phyloP scores from a whole-genome alignment of 352 stramenopile species.

The Phytophthora chlamydospora region DNA sequence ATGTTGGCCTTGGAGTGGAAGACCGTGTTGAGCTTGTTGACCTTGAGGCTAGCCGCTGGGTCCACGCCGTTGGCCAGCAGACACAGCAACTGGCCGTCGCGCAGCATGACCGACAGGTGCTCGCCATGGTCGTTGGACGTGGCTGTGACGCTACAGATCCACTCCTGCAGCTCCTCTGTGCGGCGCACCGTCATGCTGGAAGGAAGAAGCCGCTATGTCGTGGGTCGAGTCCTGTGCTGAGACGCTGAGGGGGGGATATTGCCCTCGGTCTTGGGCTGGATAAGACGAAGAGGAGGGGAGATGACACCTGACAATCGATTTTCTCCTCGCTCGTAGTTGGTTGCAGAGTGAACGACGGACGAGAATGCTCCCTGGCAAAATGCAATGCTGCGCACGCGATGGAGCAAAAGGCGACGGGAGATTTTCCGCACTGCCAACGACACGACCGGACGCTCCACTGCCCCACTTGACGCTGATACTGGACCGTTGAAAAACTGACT shows the following conservation, averaged over 20 bases:
- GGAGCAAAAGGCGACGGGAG: slow-evolving; percentile 19
- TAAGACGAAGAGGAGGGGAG: slow-evolving; percentile 33
- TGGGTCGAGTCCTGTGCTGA: not conserved
- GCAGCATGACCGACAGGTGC: slow-evolving; percentile 82
- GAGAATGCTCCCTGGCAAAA: slow-evolving; percentile 1
- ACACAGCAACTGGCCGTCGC: slow-evolving; percentile 88
- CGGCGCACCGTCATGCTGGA: slow-evolving; percentile 59
- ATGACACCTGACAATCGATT: slow-evolving; percentile 5
- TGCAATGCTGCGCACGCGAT: slow-evolving; percentile 8
- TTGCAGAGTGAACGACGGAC: slow-evolving; percentile 21
- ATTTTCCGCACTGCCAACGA: slow-evolving; percentile 24
- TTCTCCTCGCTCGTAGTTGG: slow-evolving; percentile 21
- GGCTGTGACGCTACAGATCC: slow-evolving; percentile 83
- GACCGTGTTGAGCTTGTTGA: slow-evolving; percentile 90
- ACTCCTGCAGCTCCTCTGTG: slow-evolving; percentile 85
- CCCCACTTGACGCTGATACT: slow-evolving; percentile 6
- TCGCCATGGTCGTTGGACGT: slow-evolving; percentile 70
- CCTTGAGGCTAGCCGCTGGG: slow-evolving; percentile 69
- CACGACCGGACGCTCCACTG: slow-evolving; percentile 28
- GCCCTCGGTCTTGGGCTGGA: slow-evolving; percentile 4
- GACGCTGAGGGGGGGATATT: no score
- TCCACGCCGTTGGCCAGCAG: slow-evolving; percentile 86
- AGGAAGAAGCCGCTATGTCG: not conserved
- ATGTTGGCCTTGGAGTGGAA: slow-evolving; percentile 91
- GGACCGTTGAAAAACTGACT: slow-evolving; percentile 38